Evolutionary conservation across 257 asterid genomes (phyloP), one percentile per base, ranked within the genome.

Genomic region (Primulina tabacum): DNA sequence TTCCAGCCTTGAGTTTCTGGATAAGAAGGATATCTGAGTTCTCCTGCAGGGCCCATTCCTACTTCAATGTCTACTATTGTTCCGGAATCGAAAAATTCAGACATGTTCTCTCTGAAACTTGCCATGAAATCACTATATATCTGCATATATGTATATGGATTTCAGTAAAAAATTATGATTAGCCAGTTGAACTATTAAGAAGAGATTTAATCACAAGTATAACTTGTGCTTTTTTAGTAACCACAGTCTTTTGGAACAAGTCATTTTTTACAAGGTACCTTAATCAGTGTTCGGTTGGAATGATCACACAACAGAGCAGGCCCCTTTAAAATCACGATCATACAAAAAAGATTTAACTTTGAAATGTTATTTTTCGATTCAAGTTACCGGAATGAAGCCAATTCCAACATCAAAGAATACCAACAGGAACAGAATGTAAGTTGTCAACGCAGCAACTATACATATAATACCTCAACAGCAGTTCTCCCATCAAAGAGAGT

Each of bases 11-110:
- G 95, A 65, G 83, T 75, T 79, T 84, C 79, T 12, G 88, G 87
- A 68, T 90, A 90, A 1, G 98, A 88, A 1, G 98, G 96, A 68
- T 90, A 90, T 57, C 96, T 77, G 56, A 92, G 92, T 69, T 92
- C 97, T 20, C 98, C 98, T 0, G 95, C 92, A 11, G 97, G 97
- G 60, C 98, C 98, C 32, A 90, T 78, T 62, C 98, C 98, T 7
- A 90, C 87, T 79, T 92, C 98, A 71, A 90, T 74, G 78, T 92
- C 98, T 4, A 86, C 72, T 26, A 92, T 80, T 4, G 87, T 75
- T 64, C 79, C 91, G 17, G 75, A 75, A 40, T 82, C 89, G 61
- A 92, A 47, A 9, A 88, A 79, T 4, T 85, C 91, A 2, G 80
- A 55, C 96, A 83, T 86, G 75, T 72, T 83, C 58, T 85, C 97